phyloP scores from a whole-genome alignment of 805 yeast species.

The Cephaloascus fragrans region DNA sequence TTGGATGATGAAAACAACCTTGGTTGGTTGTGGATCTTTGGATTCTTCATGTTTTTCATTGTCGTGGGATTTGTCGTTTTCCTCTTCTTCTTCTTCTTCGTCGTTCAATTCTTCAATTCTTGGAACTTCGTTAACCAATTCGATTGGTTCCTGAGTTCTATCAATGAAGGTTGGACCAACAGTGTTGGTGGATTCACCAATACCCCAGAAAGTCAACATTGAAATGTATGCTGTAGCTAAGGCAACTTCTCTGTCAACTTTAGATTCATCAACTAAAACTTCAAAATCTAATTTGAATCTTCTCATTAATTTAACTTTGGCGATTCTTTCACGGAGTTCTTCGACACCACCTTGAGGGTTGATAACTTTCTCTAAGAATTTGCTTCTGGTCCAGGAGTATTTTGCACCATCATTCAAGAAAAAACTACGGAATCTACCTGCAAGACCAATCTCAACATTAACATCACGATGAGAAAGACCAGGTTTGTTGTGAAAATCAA shows the following conservation, averaged over 20 bases:
- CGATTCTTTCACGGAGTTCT: slow-evolving; percentile 44
- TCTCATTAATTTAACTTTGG: slow-evolving; percentile 45
- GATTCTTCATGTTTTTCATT: too few relatives aligned
- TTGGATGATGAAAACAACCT: slow-evolving; percentile 3
- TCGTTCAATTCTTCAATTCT: slow-evolving; percentile 9
- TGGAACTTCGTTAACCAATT: neutral
- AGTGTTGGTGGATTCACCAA: slow-evolving; percentile 42
- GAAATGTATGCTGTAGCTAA: slow-evolving; percentile 52
- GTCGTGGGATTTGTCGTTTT: too few relatives aligned
- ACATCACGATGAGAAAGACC: slow-evolving; percentile 37
- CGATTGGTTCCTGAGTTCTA: neutral
- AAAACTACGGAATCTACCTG: slow-evolving; percentile 35
- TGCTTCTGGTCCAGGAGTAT: slow-evolving; percentile 46
- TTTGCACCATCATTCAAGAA: slow-evolving; percentile 42
- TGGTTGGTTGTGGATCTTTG: too few relatives aligned
- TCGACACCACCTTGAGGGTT: slow-evolving; percentile 51
- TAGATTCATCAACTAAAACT: slow-evolving; percentile 35
- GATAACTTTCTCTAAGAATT: slow-evolving; percentile 38
- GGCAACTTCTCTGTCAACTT: slow-evolving; percentile 40
- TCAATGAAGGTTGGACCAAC: slow-evolving; percentile 38
- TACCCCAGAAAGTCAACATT: slow-evolving; percentile 62
- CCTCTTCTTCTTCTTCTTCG: slow-evolving; percentile 15
- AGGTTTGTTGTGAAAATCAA: slow-evolving; percentile 37
- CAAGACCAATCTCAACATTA: slow-evolving; percentile 20
- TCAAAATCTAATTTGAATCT: slow-evolving; percentile 54